These are phyloP conservation scores for Peronospora belbahrii DNA, from an alignment of 352 stramenopile genomes.

Conservation along the genomic window DNA sequence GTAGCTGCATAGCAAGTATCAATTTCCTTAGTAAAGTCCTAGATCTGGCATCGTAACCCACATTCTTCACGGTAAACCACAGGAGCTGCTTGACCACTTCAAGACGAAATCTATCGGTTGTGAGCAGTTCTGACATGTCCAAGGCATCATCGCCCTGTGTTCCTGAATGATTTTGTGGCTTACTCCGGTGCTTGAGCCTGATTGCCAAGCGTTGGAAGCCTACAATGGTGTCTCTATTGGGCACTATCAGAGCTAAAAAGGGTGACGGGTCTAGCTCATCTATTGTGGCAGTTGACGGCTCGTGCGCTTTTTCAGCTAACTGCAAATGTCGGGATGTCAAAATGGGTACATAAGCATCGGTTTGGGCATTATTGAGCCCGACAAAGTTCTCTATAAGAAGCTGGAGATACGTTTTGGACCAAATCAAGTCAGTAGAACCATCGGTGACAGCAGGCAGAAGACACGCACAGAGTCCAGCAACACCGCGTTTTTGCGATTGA, in stretches of 20 bases:
- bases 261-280: constrained; percentile 43
- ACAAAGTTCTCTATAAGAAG: constrained; percentile 61
- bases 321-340: constrained; percentile 31
- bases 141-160: constrained; percentile 1
- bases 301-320: constrained; percentile 15
- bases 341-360: constrained; percentile 68
- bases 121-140: constrained; percentile 7
- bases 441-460: constrained; percentile 59
- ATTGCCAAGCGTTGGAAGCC: constrained; percentile 26
- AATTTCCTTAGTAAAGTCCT: constrained; percentile 50
- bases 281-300: constrained; percentile 9
- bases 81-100: constrained; percentile 59
- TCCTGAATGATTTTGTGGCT: constrained; percentile 1
- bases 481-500: constrained; percentile 51
- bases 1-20: constrained; percentile 38
- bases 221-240: constrained; percentile 15
- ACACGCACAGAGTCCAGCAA: constrained; percentile 61
- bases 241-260: constrained; percentile 52
- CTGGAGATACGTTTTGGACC: constrained; percentile 58
- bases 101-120: constrained; percentile 38
- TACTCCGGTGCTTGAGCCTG: constrained; percentile 24
- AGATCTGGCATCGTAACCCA: constrained; percentile 68
- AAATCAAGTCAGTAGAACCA: constrained; percentile 42
- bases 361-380: constrained; percentile 36
- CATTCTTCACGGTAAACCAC: constrained; percentile 71